These are phyloP conservation scores for Cystobasidiaceae sp. DNA, from an alignment of 1,284 basidiomycete species.

Conservation along the genomic window DNA sequence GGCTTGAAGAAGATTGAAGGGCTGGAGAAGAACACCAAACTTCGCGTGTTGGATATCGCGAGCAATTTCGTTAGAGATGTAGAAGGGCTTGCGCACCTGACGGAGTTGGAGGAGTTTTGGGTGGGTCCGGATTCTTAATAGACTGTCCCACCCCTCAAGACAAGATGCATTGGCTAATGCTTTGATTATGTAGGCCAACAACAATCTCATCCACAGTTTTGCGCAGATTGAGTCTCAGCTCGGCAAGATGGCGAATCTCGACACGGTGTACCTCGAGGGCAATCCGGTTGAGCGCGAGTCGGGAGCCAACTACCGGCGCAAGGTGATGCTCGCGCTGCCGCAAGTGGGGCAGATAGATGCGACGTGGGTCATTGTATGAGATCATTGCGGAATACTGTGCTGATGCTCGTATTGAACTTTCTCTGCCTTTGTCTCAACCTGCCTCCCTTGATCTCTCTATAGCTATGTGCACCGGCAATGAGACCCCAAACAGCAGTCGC, in stretches of 20 bases:
- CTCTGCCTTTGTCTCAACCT: neutral
- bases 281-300: constrained; percentile 85
- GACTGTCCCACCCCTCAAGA: neutral
- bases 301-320: constrained; percentile 74
- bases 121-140: constrained; percentile 49
- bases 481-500: neutral
- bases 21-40: constrained; percentile 71
- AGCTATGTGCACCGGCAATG: constrained; percentile 17
- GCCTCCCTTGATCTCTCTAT: neutral
- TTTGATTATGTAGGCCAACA: constrained; percentile 61
- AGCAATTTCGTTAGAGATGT: constrained; percentile 68
- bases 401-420: neutral
- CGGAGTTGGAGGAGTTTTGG: constrained; percentile 84
- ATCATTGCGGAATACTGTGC: neutral
- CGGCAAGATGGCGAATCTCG: constrained; percentile 60
- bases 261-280: constrained; percentile 89
- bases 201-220: constrained; percentile 62
- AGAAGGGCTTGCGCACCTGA: constrained; percentile 70
- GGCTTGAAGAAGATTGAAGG: constrained; percentile 81
- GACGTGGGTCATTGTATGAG: constrained; percentile 23
- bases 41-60: constrained; percentile 82
- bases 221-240: constrained; percentile 58
- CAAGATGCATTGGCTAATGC: neutral
- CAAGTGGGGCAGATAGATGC: constrained; percentile 92
- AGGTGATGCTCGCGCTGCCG: constrained; percentile 80